A percentile compares a stretch with the other conserved stretches of the same genome.
phyloP scores from a whole-genome alignment of 1,139 yeast species.

The Protomyces arabidopsidicola region DNA sequence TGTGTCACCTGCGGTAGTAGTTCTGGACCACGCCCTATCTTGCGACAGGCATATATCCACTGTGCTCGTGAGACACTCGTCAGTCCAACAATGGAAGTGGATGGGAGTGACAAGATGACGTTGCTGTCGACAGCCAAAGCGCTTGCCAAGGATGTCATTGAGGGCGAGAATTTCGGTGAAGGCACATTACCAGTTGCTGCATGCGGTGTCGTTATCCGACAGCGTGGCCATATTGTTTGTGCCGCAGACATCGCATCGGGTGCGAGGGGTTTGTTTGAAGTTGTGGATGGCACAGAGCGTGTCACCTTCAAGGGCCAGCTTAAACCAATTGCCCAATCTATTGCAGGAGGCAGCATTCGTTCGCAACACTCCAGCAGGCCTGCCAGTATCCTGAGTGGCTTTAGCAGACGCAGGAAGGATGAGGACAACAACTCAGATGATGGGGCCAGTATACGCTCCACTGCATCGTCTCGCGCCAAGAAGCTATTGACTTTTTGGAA shows the following conservation, averaged over 20 bases:
- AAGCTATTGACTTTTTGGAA: conserved; percentile 1
- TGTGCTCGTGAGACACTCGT: conserved; percentile 23
- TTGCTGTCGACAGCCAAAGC: conserved; percentile 15
- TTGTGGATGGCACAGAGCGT: conserved; percentile 14
- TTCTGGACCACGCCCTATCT: conserved; percentile 6
- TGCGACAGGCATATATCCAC: conserved; percentile 19
- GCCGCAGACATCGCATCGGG: conserved; percentile 19
- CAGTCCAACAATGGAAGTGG: conserved; percentile 23
- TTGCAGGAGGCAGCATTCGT: conserved; percentile 2
- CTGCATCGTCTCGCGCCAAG: conserved; percentile 12
- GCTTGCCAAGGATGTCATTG: conserved; percentile 16
- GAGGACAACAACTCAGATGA: conserved; percentile 21
- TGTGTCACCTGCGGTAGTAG: conserved; percentile 16
- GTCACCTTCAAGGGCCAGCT: conserved; percentile 24
- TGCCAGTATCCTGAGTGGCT: neutral
- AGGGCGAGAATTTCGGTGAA: conserved; percentile 14
- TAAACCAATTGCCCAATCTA: conserved; percentile 1
- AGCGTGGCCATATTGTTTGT: conserved; percentile 22
- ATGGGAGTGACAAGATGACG: conserved; percentile 14
- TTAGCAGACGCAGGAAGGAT: neutral
- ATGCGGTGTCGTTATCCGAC: conserved; percentile 25
- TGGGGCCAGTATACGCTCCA: conserved; percentile 13
- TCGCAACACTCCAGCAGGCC: neutral
- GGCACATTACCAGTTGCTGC: conserved; percentile 23
- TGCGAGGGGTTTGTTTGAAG: conserved; percentile 25